These are phyloP conservation scores for Dictyophora rubrovolvata DNA, from an alignment of 768 basidiomycete species.

Conservation along the genomic window DNA sequence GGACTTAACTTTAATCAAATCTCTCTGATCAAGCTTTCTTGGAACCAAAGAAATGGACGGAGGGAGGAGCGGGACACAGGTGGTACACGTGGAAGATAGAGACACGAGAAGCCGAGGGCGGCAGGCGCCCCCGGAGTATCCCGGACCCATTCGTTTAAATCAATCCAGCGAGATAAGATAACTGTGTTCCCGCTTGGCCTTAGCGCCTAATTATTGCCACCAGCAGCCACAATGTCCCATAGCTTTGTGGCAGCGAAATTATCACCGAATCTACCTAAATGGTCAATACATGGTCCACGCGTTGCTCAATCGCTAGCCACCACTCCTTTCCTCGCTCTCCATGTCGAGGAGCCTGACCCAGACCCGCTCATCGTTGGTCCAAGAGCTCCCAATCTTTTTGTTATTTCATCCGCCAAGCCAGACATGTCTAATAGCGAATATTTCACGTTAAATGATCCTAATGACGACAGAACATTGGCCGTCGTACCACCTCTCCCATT, in stretches of 20 bases:
- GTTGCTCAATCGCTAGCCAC: not conserved
- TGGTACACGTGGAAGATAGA: too few relatives aligned
- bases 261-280: not conserved
- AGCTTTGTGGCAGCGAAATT: not conserved
- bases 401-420: not conserved
- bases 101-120: too few relatives aligned
- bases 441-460: not conserved
- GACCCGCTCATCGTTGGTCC: not conserved
- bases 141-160: too few relatives aligned
- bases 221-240: not conserved
- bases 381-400: not conserved
- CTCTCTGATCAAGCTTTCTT: too few relatives aligned
- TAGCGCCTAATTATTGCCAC: too few relatives aligned
- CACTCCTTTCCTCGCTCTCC: not conserved
- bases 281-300: not conserved
- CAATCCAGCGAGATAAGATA: too few relatives aligned
- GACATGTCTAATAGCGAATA: not conserved
- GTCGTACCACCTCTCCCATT: not conserved
- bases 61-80: too few relatives aligned
- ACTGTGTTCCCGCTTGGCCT: too few relatives aligned
- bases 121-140: too few relatives aligned
- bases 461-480: not conserved
- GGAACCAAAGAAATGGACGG: too few relatives aligned
- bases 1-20: too few relatives aligned
- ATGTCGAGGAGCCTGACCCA: not conserved